Conservation (phyloP, 176 grass and related monocot species). For the Canna indica region DNA sequence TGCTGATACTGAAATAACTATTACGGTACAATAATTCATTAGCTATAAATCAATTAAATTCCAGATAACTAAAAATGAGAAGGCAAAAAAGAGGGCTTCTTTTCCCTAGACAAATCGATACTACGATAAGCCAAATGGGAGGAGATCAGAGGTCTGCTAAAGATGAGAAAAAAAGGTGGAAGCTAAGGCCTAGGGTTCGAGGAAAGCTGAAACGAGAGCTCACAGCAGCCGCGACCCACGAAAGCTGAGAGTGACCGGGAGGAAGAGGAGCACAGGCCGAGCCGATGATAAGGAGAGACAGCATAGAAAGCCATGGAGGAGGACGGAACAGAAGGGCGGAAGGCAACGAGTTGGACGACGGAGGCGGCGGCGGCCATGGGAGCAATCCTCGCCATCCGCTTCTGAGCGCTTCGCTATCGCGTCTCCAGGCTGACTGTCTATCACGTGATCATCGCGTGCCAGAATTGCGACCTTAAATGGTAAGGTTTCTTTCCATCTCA, state of each 20-base stretch:
- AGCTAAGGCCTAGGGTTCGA: neutral
- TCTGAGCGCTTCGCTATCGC: neutral
- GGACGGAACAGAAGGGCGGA: neutral
- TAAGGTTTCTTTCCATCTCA: neutral
- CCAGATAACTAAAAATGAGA: neutral
- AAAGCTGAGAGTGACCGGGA: conserved; percentile 1
- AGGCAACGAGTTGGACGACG: conserved; percentile 5
- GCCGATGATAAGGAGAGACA: conserved; percentile 10
- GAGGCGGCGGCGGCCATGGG: conserved; percentile 19
- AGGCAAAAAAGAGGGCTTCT: neutral
- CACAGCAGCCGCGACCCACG: conserved; percentile 7
- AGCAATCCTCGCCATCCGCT: conserved; percentile 26
- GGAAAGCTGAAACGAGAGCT: neutral
- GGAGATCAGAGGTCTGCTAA: neutral
- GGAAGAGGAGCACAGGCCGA: conserved; percentile 20
- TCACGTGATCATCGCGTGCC: conserved; percentile 1
- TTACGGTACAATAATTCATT: too few relatives aligned
- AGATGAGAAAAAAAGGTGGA: neutral
- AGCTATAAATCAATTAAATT: too few relatives aligned
- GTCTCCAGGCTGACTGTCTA: too few relatives aligned
- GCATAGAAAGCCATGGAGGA: neutral
- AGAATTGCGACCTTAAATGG: neutral
- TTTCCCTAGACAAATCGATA: neutral
- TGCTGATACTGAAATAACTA: too few relatives aligned
- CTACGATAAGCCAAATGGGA: neutral